Evolutionary conservation across 345 rosid species (phyloP), one percentile per base, ranked within the genome.

Genomic region (Draba incana): DNA sequence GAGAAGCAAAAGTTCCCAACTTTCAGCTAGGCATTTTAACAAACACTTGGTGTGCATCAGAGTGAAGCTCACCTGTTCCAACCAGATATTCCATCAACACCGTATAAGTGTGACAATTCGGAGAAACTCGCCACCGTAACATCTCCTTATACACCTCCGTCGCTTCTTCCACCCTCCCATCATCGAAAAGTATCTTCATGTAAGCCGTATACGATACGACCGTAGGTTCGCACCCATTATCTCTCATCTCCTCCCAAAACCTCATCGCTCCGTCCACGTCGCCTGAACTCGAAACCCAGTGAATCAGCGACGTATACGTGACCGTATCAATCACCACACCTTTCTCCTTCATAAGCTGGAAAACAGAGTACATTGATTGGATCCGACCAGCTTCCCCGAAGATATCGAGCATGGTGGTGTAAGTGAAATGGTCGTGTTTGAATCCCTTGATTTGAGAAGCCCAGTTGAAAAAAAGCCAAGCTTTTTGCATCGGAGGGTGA

Each of bases 401-500:
- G 68, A 92, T 85, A 60, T 89, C 92, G 24, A 92, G 89, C 95
- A 92, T 92, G 39, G 98, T 92, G 31, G 98, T 88, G 85, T 77
- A 86, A 14, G 96, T 89, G 80, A 85, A 92, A 47, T 83, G 96
- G 63, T 92, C 96, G 69, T 87, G 96, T 75, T 88, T 92, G 51
- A 92, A 89, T 23, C 83, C 83, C 55, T 65, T 81, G 45, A 82
- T 24, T 27, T 41, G 52, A 7, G 86, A 58, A 23, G 80, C 96
- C 96, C 95, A 89, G 73, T 85, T 81, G 84, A 89, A 89, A 69
- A 92, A 89, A 27, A 89, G 83, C 96, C 98, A 89, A 0, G 97
- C 87, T 44, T 92, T 92, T 73, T 92, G 85, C 97, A 90, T 86
- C 2, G 98, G 98, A 4, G 98, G 98, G 45, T 90, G 96, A 53